Conservation (phyloP, 108 stramenopile genomes). For the Cyclotella atomus region DNA sequence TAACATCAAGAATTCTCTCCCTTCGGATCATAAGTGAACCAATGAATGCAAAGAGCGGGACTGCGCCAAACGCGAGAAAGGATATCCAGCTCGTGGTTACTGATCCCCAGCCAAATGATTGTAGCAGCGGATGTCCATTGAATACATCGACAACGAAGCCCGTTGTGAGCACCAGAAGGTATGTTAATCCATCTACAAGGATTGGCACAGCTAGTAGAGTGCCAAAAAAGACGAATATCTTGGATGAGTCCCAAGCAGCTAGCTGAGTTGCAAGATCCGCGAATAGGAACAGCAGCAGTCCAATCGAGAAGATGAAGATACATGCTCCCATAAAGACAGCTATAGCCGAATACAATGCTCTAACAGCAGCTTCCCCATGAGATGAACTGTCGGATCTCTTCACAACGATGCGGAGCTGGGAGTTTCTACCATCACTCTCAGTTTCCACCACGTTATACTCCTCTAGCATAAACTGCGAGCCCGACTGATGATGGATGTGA, state of each 20-base stretch:
- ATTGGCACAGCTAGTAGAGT: slow-evolving; percentile 9
- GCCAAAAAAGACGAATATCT: not conserved
- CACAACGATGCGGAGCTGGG: not conserved
- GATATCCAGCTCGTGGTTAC: slow-evolving; percentile 14
- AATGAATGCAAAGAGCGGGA: slow-evolving; percentile 8
- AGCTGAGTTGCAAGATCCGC: slow-evolving; percentile 10
- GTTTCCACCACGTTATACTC: not conserved
- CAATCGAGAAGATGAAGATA: slow-evolving; percentile 23
- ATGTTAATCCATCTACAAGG: slow-evolving; percentile 13
- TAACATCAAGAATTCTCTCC: not conserved
- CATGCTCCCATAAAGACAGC: slow-evolving; percentile 6
- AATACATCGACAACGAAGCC: slow-evolving; percentile 22
- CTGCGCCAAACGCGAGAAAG: slow-evolving; percentile 7
- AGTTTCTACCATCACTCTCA: not conserved
- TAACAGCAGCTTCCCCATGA: not conserved
- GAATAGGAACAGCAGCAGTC: slow-evolving; percentile 16
- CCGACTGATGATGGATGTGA: slow-evolving; percentile 7
- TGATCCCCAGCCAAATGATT: slow-evolving; percentile 15
- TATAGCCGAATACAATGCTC: slow-evolving; percentile 12
- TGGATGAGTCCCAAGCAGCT: not conserved
- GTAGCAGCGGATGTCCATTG: slow-evolving; percentile 10
- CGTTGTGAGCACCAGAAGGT: not conserved
- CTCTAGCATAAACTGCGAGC: slow-evolving; percentile 9
- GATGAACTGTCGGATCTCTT: slow-evolving; percentile 10
- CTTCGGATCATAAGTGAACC: not conserved